These are phyloP conservation scores for Hanseniaspora sp. DNA, from an alignment of 1,139 yeast species.

Conservation along the genomic window DNA sequence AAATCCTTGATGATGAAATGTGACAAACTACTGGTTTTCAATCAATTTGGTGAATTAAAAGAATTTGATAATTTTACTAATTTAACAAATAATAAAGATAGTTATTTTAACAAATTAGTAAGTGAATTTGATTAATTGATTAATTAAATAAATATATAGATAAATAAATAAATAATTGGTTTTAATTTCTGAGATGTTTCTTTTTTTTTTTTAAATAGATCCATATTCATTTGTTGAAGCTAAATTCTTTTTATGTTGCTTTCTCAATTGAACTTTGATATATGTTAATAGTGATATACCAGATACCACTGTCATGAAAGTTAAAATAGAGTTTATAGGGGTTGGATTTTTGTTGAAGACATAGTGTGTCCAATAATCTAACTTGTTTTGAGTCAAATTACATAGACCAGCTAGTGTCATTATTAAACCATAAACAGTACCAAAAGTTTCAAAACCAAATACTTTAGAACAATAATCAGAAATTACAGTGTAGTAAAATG, in stretches of 20 bases:
- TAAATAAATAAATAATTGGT: background rate
- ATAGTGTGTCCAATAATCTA: constrained; percentile 62
- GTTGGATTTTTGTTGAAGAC: constrained; percentile 60
- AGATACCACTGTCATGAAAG: constrained; percentile 42
- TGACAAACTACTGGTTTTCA: constrained; percentile 35
- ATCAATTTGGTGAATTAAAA: constrained; percentile 33
- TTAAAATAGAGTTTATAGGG: constrained; percentile 55
- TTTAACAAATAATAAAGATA: constrained; percentile 21
- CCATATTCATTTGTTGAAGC: constrained; percentile 6
- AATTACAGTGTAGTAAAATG: constrained; percentile 83
- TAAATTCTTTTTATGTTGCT: background rate
- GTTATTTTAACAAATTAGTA: constrained; percentile 25
- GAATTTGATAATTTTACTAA: constrained; percentile 33
- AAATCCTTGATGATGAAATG: constrained; percentile 44
- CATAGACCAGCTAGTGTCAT: constrained; percentile 71
- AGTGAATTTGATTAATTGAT: constrained; percentile 21
- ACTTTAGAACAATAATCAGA: constrained; percentile 87
- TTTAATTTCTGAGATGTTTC: background rate
- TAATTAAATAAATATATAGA: too few relatives aligned
- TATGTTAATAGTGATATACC: constrained; percentile 44
- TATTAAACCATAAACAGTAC: constrained; percentile 80
- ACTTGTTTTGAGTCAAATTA: constrained; percentile 56
- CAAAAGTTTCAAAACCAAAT: constrained; percentile 85
- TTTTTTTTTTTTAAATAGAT: constrained; percentile 1
- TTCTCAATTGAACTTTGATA: constrained; percentile 40